phyloP scores from a whole-genome alignment of 345 rosid species.

The Ceriops zippeliana region DNA sequence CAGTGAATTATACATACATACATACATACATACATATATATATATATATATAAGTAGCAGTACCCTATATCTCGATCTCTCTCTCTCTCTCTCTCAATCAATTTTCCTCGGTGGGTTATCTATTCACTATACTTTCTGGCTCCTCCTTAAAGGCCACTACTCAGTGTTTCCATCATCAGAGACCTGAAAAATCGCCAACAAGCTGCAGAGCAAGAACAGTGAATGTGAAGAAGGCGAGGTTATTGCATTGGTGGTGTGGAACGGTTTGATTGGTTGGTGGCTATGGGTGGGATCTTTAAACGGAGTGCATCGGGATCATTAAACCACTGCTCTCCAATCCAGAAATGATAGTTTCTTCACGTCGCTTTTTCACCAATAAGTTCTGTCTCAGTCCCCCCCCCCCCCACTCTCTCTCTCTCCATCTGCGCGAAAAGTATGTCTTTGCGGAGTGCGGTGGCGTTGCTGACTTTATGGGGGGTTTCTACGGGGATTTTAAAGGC shows the following conservation, averaged over 20 bases:
- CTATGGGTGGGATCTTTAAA: not conserved
- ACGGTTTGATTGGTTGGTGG: not conserved
- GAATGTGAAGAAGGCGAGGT: not conserved
- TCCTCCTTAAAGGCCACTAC: conserved; percentile 17
- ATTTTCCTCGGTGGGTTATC: conserved; percentile 1
- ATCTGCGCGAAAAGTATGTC: too few relatives aligned
- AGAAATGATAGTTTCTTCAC: conserved; percentile 11
- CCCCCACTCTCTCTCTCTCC: too few relatives aligned
- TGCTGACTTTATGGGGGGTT: too few relatives aligned
- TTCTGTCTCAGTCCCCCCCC: not conserved
- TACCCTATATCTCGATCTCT: too few relatives aligned
- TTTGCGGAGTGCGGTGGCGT: too few relatives aligned
- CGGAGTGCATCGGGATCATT: conserved; percentile 6
- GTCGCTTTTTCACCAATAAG: not conserved
- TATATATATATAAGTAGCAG: too few relatives aligned
- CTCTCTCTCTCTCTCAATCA: not conserved
- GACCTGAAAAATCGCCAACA: conserved; percentile 29
- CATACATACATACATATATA: too few relatives aligned
- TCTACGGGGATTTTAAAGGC: too few relatives aligned
- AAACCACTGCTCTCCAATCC: not conserved
- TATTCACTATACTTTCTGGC: conserved; percentile 3
- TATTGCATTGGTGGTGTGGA: not conserved
- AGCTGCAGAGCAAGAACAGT: conserved; percentile 21
- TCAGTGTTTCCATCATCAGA: conserved; percentile 17
- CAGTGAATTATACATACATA: not conserved